Evolutionary conservation across 768 basidiomycete genomes (phyloP), one percentile per base, ranked within the genome.

Genomic region (Pholiota conissans): DNA sequence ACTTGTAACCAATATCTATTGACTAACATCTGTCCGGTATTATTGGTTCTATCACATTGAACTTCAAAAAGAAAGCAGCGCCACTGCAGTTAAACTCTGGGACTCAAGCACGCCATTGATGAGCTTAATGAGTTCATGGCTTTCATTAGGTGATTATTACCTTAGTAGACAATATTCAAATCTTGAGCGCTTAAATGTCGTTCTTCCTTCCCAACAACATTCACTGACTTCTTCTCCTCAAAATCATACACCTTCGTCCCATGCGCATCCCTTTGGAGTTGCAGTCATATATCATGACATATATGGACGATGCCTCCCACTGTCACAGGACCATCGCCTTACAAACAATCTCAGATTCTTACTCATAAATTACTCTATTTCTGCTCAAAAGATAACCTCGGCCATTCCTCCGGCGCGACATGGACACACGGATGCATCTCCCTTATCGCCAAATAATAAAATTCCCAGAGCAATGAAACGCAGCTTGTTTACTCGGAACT

Each of bases 41-140:
- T 45, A 22, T 26, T 45, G 18, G n/a, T 45, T 24, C 22, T 10
- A 20, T 14, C 39, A 10, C n/a, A n/a, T 18, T 40, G 39, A 4
- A 40, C 30, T 32, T 6, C 13, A 13, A 13, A 6, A 13, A 6
- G 37, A 45, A 45, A 24, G 42, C 42, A 22, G 42, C 24, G 42
- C 22, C 20, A 22, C 7, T 24, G 20, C 8, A 45, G 20, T 32
- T 13, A 13, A 13, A 32, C 30, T 6, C 42, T 24, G 42, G 7
- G 42, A 45, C 18, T 45, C 42, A 22, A 59, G 49, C 52, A 49
- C 52, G 58, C 51, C 47, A 59, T 55, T 59, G 58, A 54, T 58
- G 49, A 47, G 3, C 29, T 5, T 2, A 28, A 42, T 50, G 49
- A 51, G 49, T 45, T 58, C 34, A 56, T 50, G 39, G 28, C 11